Evolutionary conservation across 129 eudicot species (phyloP).

Genomic region (Heracleum sosnowskyi): DNA sequence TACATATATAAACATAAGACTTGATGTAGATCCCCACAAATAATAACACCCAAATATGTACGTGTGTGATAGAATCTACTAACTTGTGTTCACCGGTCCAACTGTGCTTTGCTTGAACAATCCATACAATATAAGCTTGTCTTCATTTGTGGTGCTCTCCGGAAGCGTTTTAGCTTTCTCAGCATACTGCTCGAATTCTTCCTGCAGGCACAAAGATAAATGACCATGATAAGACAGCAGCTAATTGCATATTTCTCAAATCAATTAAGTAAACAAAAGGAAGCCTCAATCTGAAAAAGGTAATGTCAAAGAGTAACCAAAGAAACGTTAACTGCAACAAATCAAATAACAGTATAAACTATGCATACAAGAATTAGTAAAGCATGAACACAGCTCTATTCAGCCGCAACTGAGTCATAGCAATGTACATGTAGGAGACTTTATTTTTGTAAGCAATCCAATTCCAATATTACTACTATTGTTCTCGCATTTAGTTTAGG

Average conservation of each 20-base stretch:
- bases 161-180: conserved; percentile 62
- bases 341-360: background rate
- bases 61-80: conserved; percentile 4
- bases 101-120: conserved; percentile 55
- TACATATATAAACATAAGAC: background rate
- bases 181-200: conserved; percentile 51
- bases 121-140: conserved; percentile 48
- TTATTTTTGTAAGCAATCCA: too few relatives aligned
- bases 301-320: background rate
- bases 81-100: conserved; percentile 48
- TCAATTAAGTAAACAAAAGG: background rate
- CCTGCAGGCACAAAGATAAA: conserved; percentile 20
- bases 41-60: background rate
- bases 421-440: background rate
- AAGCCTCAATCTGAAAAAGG: background rate
- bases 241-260: background rate
- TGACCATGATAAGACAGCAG: background rate
- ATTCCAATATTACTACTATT: too few relatives aligned
- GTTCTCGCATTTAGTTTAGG: too few relatives aligned
- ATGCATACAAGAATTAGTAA: background rate
- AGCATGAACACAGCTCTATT: background rate
- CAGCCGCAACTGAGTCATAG: background rate
- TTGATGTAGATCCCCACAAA: background rate
- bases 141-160: conserved; percentile 31
- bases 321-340: background rate